These are phyloP conservation scores for Pulveroboletus sp. DNA, from an alignment of 768 basidiomycete genomes.

Conservation along the genomic window DNA sequence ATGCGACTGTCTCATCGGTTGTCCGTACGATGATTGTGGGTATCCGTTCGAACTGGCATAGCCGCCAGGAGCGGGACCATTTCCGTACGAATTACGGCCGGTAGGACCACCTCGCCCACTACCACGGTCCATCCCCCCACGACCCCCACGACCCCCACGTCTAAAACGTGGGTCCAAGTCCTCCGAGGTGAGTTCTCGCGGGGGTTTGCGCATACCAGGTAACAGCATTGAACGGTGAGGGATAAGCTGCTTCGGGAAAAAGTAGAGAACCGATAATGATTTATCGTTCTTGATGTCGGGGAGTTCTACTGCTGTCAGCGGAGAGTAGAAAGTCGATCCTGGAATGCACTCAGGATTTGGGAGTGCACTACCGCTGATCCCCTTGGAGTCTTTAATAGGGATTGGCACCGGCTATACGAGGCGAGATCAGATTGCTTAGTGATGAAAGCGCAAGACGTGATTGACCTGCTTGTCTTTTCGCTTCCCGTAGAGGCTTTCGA, in stretches of 20 bases:
- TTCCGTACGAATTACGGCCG: slow-evolving; percentile 21
- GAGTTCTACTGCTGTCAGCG: slow-evolving; percentile 53
- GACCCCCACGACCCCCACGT: slow-evolving; percentile 46
- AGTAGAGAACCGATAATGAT: slow-evolving; percentile 81
- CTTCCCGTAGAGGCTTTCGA: slow-evolving; percentile 88
- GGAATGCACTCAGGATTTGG: slow-evolving; percentile 89
- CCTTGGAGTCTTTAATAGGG: slow-evolving; percentile 63
- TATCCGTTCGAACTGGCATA: slow-evolving; percentile 19
- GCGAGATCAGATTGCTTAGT: slow-evolving; percentile 12
- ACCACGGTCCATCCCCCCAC: slow-evolving; percentile 36
- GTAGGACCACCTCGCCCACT: slow-evolving; percentile 30
- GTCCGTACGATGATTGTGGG: slow-evolving; percentile 17
- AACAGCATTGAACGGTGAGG: slow-evolving; percentile 85
- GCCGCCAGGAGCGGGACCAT: slow-evolving; percentile 1
- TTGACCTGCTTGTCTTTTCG: slow-evolving; percentile 72
- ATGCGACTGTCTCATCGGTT: slow-evolving; percentile 17
- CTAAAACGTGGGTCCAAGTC: slow-evolving; percentile 69
- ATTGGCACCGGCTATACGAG: slow-evolving; percentile 63
- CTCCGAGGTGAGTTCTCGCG: slow-evolving; percentile 54
- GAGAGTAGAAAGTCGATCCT: slow-evolving; percentile 83
- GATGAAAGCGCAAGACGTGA: slow-evolving; percentile 3
- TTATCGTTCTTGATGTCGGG: slow-evolving; percentile 84
- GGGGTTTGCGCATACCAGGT: slow-evolving; percentile 58
- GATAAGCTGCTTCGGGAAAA: slow-evolving; percentile 80
- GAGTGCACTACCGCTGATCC: slow-evolving; percentile 74